Percentiles rank a stretch among this genome's conserved stretches.
Evolutionary conservation across 352 stramenopile species (phyloP).

Genomic region (Plasmopara viticola): DNA sequence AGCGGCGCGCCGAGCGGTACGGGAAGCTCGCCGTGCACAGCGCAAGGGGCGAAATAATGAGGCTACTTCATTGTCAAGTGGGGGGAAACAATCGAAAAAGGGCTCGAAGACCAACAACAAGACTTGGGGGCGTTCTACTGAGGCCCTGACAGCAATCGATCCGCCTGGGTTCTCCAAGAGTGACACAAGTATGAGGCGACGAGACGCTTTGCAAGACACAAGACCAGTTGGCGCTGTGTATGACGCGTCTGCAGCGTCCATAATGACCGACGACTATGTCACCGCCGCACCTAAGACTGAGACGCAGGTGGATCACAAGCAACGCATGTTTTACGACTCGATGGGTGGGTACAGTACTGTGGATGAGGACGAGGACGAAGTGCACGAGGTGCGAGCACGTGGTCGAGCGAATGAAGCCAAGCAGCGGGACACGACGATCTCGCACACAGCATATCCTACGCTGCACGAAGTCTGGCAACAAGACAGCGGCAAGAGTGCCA

Average conservation of each 20-base stretch:
- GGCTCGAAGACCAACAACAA: neutral
- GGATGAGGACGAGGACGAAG: constrained; percentile 37
- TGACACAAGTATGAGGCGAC: constrained; percentile 14
- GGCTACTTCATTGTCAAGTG: neutral
- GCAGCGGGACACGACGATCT: constrained; percentile 6
- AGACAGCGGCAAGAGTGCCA: neutral
- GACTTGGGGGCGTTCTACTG: constrained; percentile 15
- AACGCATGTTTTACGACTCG: constrained; percentile 32
- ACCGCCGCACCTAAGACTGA: constrained; percentile 9
- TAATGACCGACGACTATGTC: constrained; percentile 1
- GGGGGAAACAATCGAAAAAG: constrained; percentile 1
- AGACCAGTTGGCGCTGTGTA: constrained; percentile 4
- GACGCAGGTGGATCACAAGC: constrained; percentile 27
- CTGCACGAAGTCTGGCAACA: neutral
- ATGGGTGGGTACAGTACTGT: constrained; percentile 38
- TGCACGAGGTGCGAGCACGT: constrained; percentile 19
- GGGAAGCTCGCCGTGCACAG: constrained; percentile 22
- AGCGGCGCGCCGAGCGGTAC: constrained; percentile 17
- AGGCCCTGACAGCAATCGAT: constrained; percentile 16
- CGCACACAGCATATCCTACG: constrained; percentile 4
- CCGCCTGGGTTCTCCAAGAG: constrained; percentile 13
- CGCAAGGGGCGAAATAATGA: constrained; percentile 22
- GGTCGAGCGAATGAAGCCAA: constrained; percentile 12
- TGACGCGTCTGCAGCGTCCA: constrained; percentile 12
- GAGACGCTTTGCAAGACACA: constrained; percentile 8